Evolutionary conservation across 352 stramenopile species (phyloP), one percentile per base, ranked within the genome.

Genomic region (Pythium aphanidermatum): DNA sequence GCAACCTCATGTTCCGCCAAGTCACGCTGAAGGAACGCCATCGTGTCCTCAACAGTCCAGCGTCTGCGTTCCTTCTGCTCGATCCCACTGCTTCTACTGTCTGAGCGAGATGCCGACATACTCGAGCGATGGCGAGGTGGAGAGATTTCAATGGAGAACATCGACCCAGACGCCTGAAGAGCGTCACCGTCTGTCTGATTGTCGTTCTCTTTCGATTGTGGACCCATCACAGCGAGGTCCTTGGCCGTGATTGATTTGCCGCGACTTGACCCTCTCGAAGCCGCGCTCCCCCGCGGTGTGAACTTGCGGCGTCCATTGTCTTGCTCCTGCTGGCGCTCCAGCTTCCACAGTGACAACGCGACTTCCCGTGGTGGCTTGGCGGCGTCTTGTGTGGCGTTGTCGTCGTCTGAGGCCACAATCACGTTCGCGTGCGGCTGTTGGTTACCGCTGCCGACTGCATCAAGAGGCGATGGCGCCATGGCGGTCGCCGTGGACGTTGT

Each of bases 1-100:
- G 63, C 68, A 21, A 61, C 60, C 42, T 87, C 71, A 36, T 86
- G 73, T 29, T 86, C 67, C 38, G 81, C 64, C 2, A 76, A 50
- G 25, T 85, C 69, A 30, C 74, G 77, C 24, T 66, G 65, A 0
- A 90, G 45, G 52, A 87, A 90, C 27, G 78, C 46, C 34, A 75
- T 70, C n/a, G n/a, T n/a, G n/a, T n/a, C n/a, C n/a, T n/a, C n/a
- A n/a, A n/a, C n/a, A n/a, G n/a, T n/a, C n/a, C n/a, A n/a, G n/a
- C n/a, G n/a, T n/a, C n/a, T n/a, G n/a, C n/a, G n/a, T n/a, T n/a
- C n/a, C n/a, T n/a, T n/a, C n/a, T n/a, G n/a, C n/a, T n/a, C n/a
- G n/a, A n/a, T n/a, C n/a, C n/a, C n/a, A n/a, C n/a, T n/a, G n/a
- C n/a, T n/a, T n/a, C n/a, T n/a, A n/a, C n/a, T n/a, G n/a, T n/a